Base-by-base conservation (phyloP, 2,329 filamentous ascomycete genomes). In the Monosporascus sp. region DNA sequence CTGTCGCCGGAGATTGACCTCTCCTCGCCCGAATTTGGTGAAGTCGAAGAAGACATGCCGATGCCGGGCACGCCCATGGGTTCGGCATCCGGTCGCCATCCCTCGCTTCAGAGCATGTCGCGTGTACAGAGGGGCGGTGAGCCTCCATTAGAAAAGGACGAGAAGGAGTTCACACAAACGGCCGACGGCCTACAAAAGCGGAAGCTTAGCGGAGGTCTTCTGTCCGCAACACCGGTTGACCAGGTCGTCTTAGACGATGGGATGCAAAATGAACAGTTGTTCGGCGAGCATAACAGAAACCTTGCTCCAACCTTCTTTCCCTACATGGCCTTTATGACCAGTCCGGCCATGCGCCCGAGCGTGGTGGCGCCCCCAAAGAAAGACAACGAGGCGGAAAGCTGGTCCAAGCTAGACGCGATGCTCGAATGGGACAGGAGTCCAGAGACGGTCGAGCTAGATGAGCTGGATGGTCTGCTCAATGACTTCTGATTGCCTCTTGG, bases 131-230 rank as follows among this genome's bases (percentile, higher is more conserved):
- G 89, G 54, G 88, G 86, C n/a, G 84, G 88, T 24, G 94, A 90
- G 58, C 92, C 93, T 49, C 90, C 91, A 17, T 78, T 97, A 38
- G 93, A 97, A 73, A 90, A 89, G 63, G 93, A 97, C 62, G 93
- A 97, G 76, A 89, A 88, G 66, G 94, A 97, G 71, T 99, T 99
- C 67, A 97, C 93, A 6, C 90, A 96, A 72, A 97, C 92, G 1
- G 94, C 94, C 17, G 89, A 90, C 60, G 90, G 87, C 48, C 82
- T 97, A 62, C 89, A 83, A 63, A 84, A 82, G 67, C 75, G 81
- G 56, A 86, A 85, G 64, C 73, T 84, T 22, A 77, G 69, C 45
- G 76, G 78, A 27, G 74, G 75, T 41, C 55, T 74, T 34, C 66
- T 74, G 15, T 63, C 67, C 37, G 60, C 60, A 34, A 68, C 70